These are phyloP conservation scores for Orbilia quercus DNA, from an alignment of 2,329 filamentous ascomycete species.

Conservation along the genomic window DNA sequence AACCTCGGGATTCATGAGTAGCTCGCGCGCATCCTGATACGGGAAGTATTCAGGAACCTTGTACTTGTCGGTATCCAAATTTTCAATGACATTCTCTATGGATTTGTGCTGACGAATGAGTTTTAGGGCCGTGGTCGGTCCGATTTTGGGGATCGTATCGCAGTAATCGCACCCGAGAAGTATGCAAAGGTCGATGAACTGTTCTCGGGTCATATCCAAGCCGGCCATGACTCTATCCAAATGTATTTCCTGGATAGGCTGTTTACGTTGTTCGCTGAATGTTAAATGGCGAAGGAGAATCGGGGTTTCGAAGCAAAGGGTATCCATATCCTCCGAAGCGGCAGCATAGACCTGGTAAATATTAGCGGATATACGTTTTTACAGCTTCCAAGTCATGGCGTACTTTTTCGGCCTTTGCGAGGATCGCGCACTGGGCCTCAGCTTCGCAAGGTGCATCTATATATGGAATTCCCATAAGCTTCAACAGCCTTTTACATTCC, in stretches of 20 bases:
- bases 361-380: neutral
- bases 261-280: constrained; percentile 96
- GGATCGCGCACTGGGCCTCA: constrained; percentile 91
- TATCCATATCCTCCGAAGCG: constrained; percentile 99
- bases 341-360: constrained; percentile 79
- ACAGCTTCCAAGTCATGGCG: neutral
- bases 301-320: constrained; percentile 91
- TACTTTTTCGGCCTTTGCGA: constrained; percentile 84
- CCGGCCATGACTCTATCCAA: constrained; percentile 87
- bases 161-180: constrained; percentile 97
- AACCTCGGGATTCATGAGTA: constrained; percentile 93
- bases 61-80: constrained; percentile 83
- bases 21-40: constrained; percentile 85
- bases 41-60: constrained; percentile 96
- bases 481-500: constrained; percentile 89
- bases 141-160: constrained; percentile 93
- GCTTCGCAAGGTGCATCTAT: constrained; percentile 96
- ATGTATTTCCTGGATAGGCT: constrained; percentile 95
- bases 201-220: constrained; percentile 84
- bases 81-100: constrained; percentile 86
- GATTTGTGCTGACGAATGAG: constrained; percentile 91
- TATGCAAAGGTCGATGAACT: constrained; percentile 98
- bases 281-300: constrained; percentile 92
- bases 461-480: constrained; percentile 95
- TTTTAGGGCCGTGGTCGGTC: constrained; percentile 89